Evolutionary conservation across 192 early-diverging fungal genomes (phyloP), one percentile per base, ranked within the genome.

Genomic region (Geranomyces variabilis): DNA sequence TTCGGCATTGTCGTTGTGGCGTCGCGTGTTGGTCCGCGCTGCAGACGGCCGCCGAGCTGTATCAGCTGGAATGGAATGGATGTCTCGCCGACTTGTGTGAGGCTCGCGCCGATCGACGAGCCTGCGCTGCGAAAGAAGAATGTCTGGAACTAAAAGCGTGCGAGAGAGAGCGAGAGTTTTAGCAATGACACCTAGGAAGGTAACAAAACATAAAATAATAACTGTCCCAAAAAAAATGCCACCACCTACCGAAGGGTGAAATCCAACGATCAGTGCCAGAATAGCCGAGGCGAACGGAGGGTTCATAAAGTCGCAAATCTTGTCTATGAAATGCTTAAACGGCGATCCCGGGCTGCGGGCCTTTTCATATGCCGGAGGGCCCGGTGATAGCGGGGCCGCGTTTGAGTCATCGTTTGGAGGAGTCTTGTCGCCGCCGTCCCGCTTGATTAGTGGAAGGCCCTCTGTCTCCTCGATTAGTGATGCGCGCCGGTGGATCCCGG

Each of bases 11-110:
- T 53, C 51, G 51, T 53, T 26, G 51, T 53, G 17, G 51, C 19
- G 26, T 53, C 51, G 19, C 51, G 19, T 24, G 51, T 53, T 53
- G 51, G 51, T n/a, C 51, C 17, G 51, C 51, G 51, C 26, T 53
- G 51, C 51, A 53, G 51, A 15, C 51, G 51, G 19, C 51, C 51
- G 51, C 51, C 51, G 51, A 53, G 51, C 51, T 53, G 51, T n/a
- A 53, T 53, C 51, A 53, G 51, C 26, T 53, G 51, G 51, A 53
- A 53, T 24, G 51, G 51, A 26, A 53, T 53, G 51, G 51, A 53
- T 26, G 51, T 53, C 51, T 53, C 51, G 26, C 51, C 17, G 51
- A 53, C 51, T n/a, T n/a, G 26, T 26, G 51, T 53, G 19, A 53
- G 51, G 51, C 51, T 53, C 19, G 51, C 51, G 26, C 51, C 51